Evolutionary conservation across 805 yeast genomes (phyloP).

Genomic region (Candida koratica): DNA sequence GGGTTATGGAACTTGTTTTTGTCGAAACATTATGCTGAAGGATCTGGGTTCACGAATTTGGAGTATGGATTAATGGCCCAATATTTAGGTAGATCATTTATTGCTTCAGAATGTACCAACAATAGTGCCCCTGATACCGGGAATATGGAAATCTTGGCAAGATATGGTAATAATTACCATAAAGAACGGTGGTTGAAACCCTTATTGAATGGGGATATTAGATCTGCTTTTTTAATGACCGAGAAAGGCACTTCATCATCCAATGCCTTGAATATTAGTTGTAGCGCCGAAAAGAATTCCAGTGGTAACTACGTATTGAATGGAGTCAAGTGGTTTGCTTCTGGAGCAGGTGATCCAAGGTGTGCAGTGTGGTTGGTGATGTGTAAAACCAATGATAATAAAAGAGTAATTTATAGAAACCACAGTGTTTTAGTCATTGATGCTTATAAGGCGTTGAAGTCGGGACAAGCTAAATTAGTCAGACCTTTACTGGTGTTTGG

Average conservation of each 20-base stretch:
- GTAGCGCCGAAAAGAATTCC: slow-evolving; percentile 35
- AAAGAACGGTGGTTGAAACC: slow-evolving; percentile 49
- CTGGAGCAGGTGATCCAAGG: slow-evolving; percentile 68
- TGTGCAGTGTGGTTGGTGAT: slow-evolving; percentile 50
- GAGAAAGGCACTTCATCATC: slow-evolving; percentile 59
- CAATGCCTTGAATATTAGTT: slow-evolving; percentile 56
- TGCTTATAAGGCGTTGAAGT: slow-evolving; percentile 43
- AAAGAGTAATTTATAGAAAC: slow-evolving; percentile 39
- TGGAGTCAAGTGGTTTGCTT: slow-evolving; percentile 68
- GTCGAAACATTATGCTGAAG: slow-evolving; percentile 44
- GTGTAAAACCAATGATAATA: slow-evolving; percentile 42
- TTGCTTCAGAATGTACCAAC: slow-evolving; percentile 60
- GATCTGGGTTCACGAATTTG: slow-evolving; percentile 57
- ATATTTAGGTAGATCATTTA: slow-evolving; percentile 51
- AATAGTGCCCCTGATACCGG: slow-evolving; percentile 65
- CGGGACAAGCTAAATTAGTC: slow-evolving; percentile 46
- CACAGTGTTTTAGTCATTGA: slow-evolving; percentile 58
- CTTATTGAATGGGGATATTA: slow-evolving; percentile 49
- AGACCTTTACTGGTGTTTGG: slow-evolving; percentile 56
- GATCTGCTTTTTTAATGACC: slow-evolving; percentile 64
- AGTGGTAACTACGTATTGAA: slow-evolving; percentile 48
- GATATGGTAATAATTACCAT: slow-evolving; percentile 36
- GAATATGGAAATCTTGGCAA: slow-evolving; percentile 50
- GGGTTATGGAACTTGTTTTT: slow-evolving; percentile 63
- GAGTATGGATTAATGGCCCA: slow-evolving; percentile 66